phyloP scores from a whole-genome alignment of 495 filamentous ascomycete genomes.

The Massariosphaeria phaeospora region DNA sequence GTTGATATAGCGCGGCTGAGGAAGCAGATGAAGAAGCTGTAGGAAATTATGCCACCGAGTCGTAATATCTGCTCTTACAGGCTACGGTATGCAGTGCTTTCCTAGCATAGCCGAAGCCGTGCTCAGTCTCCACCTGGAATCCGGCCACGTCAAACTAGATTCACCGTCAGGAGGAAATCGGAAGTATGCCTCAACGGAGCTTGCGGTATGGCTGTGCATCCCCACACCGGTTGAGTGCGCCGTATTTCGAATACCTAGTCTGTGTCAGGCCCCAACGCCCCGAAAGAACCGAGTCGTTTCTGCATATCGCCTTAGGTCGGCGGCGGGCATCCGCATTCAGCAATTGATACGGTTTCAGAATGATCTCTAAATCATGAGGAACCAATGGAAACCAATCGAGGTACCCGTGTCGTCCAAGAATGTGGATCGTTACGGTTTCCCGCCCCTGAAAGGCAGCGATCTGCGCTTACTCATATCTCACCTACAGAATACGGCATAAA shows the following conservation, averaged over 20 bases:
- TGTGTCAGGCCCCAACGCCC: neutral
- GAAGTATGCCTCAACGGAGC: neutral
- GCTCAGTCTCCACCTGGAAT: too few relatives aligned
- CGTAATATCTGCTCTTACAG: neutral
- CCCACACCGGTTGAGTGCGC: neutral
- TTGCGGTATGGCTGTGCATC: neutral
- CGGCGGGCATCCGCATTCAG: conserved; percentile 3
- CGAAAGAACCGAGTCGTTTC: conserved; percentile 1
- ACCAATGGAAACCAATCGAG: too few relatives aligned
- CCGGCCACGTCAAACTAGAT: too few relatives aligned
- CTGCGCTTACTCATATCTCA: neutral
- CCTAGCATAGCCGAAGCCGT: too few relatives aligned
- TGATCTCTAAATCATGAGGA: neutral
- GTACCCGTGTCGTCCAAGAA: neutral
- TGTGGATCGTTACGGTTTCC: neutral
- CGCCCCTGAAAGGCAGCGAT: neutral
- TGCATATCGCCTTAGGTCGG: conserved; percentile 10
- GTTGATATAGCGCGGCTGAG: conserved; percentile 35
- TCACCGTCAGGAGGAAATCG: too few relatives aligned
- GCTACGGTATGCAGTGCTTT: neutral
- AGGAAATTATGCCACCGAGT: neutral
- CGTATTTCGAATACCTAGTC: neutral
- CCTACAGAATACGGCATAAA: neutral
- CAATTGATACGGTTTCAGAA: conserved; percentile 4
- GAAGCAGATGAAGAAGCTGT: conserved; percentile 36